phyloP scores from a whole-genome alignment of 805 yeast genomes.

The Wickerhamiella sergipiensis region DNA sequence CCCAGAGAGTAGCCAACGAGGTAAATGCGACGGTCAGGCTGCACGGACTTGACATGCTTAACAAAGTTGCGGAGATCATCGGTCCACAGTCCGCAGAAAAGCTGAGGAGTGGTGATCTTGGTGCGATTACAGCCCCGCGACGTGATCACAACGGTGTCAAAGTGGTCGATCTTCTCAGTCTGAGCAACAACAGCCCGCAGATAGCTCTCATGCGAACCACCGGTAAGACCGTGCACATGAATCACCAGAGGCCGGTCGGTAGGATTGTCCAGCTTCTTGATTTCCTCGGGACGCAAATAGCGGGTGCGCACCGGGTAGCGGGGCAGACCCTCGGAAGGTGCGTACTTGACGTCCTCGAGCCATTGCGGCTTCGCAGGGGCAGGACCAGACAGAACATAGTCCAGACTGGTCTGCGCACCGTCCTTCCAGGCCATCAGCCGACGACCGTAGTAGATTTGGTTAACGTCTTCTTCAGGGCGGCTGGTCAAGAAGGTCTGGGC shows the following conservation, averaged over 20 bases:
- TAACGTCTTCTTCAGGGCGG: slow-evolving; percentile 37
- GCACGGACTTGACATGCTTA: slow-evolving; percentile 33
- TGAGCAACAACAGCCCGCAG: slow-evolving; percentile 43
- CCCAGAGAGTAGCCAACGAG: slow-evolving; percentile 77
- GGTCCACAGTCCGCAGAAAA: slow-evolving; percentile 61
- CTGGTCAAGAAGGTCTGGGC: slow-evolving; percentile 66
- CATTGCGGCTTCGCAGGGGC: slow-evolving; percentile 23
- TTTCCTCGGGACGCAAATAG: slow-evolving; percentile 36
- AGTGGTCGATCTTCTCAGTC: slow-evolving; percentile 21
- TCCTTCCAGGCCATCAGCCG: slow-evolving; percentile 52
- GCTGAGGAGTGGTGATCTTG: slow-evolving; percentile 48
- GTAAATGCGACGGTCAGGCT: slow-evolving; percentile 51
- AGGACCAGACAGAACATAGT: slow-evolving; percentile 42
- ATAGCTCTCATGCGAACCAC: slow-evolving; percentile 74
- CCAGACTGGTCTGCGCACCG: slow-evolving; percentile 62
- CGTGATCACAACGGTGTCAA: slow-evolving; percentile 59
- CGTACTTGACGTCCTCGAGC: slow-evolving; percentile 20
- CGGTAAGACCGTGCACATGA: slow-evolving; percentile 64
- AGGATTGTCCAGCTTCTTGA: slow-evolving; percentile 22
- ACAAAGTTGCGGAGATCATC: slow-evolving; percentile 51
- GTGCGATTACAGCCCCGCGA: slow-evolving; percentile 68
- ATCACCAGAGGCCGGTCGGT: slow-evolving; percentile 44
- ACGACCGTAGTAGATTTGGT: slow-evolving; percentile 61
- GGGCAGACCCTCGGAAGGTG: slow-evolving; percentile 23
- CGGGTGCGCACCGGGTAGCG: slow-evolving; percentile 40